These are phyloP conservation scores for Rubia tinctorum DNA, from an alignment of 305 asterid species.

Conservation along the genomic window DNA sequence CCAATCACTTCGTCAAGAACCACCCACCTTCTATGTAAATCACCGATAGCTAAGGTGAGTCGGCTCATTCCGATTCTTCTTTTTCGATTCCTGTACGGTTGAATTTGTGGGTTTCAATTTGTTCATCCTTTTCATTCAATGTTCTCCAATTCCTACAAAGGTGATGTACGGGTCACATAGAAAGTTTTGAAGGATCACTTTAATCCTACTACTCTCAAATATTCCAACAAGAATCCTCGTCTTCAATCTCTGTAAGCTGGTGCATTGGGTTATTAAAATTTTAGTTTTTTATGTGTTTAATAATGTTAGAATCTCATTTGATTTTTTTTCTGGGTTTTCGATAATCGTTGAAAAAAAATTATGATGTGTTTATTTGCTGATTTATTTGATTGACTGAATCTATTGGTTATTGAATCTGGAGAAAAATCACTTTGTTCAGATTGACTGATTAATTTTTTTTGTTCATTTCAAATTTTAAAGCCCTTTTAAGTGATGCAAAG, in stretches of 20 bases:
- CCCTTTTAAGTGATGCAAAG: not conserved
- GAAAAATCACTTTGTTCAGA: not conserved
- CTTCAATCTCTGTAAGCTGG: constrained; percentile 57
- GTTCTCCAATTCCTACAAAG: too few species aligned
- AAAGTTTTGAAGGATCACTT: constrained; percentile 65
- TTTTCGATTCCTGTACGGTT: too few species aligned
- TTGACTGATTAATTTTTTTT: not conserved
- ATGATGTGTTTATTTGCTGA: not conserved
- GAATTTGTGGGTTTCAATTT: too few species aligned
- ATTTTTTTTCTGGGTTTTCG: not conserved
- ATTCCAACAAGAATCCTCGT: constrained; percentile 14
- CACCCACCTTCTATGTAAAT: too few species aligned
- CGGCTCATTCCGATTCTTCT: too few species aligned
- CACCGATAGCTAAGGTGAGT: too few species aligned
- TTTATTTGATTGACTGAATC: not conserved
- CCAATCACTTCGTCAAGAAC: too few species aligned
- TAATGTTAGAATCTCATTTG: not conserved
- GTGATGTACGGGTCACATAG: too few species aligned
- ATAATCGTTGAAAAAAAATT: not conserved
- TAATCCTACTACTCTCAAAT: constrained; percentile 37
- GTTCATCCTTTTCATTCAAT: too few species aligned
- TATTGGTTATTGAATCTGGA: not conserved
- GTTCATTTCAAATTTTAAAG: not conserved
- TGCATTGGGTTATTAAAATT: not conserved
- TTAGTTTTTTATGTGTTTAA: not conserved